Evolutionary conservation across 129 eudicot species (phyloP).

Genomic region (Erigeron canadensis): DNA sequence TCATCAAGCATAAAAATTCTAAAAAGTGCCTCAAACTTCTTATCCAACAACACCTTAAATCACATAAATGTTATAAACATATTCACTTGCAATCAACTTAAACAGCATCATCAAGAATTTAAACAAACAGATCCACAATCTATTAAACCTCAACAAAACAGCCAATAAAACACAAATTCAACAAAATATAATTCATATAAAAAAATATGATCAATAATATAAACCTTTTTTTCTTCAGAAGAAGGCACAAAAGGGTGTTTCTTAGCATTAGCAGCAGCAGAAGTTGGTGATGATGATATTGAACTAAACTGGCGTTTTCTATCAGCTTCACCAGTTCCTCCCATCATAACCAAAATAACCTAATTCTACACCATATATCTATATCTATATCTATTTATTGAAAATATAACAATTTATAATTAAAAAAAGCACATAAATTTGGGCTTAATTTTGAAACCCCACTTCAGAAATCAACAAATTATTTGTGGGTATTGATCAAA

Average conservation of each 20-base stretch:
- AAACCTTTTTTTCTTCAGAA: slow-evolving; percentile 81
- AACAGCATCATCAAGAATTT: slow-evolving; percentile 14
- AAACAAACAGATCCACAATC: slow-evolving; percentile 28
- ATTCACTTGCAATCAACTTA: slow-evolving; percentile 4
- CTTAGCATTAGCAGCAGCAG: slow-evolving; percentile 52
- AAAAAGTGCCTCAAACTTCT: slow-evolving; percentile 2
- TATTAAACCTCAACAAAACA: background rate
- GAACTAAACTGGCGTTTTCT: slow-evolving; percentile 78
- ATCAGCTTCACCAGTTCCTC: slow-evolving; percentile 85
- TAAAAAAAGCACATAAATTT: background rate
- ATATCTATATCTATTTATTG: too few relatives aligned
- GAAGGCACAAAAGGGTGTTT: slow-evolving; percentile 57
- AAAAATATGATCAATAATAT: background rate
- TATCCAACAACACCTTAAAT: slow-evolving; percentile 2
- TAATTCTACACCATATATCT: slow-evolving; percentile 8
- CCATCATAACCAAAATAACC: slow-evolving; percentile 44
- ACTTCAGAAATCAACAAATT: slow-evolving; percentile 1
- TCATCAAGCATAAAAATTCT: slow-evolving; percentile 2
- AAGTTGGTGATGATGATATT: slow-evolving; percentile 43
- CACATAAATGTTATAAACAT: background rate
- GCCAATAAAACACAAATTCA: slow-evolving; percentile 14
- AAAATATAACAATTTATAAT: too few relatives aligned
- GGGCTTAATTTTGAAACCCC: slow-evolving; percentile 7
- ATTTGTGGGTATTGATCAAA: background rate
- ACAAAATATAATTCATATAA: slow-evolving; percentile 7